Conservation (phyloP, 2,329 filamentous ascomycete genomes). For the Fusarium bulbicola region DNA sequence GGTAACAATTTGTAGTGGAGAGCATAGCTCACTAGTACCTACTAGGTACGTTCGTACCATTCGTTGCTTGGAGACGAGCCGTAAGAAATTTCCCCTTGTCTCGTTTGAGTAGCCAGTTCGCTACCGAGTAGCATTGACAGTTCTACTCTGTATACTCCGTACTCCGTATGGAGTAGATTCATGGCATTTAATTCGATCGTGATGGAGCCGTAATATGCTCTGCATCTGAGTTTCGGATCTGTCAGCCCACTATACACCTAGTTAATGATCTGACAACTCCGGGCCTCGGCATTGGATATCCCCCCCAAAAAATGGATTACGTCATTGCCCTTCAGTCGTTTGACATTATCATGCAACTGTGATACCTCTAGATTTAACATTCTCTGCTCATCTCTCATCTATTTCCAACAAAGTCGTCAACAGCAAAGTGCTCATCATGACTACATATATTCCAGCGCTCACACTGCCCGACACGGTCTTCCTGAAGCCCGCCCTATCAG, state of each 20-base stretch:
- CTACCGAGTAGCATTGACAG: slow-evolving; percentile 5
- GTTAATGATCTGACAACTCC: slow-evolving; percentile 1
- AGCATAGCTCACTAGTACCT: not conserved
- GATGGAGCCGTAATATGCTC: not conserved
- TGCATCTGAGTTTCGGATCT: slow-evolving; percentile 14
- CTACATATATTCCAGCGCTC: slow-evolving; percentile 79
- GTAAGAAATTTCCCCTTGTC: not conserved
- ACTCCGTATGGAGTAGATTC: not conserved
- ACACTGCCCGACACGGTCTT: slow-evolving; percentile 79
- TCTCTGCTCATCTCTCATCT: not conserved
- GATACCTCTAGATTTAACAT: not conserved
- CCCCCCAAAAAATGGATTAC: slow-evolving; percentile 32
- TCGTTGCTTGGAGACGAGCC: slow-evolving; percentile 17
- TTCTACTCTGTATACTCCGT: not conserved
- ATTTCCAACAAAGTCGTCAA: not conserved
- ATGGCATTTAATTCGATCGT: slow-evolving; percentile 17
- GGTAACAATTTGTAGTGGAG: not conserved
- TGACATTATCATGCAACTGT: slow-evolving; percentile 9
- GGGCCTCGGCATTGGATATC: slow-evolving; percentile 4
- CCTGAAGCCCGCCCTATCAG: slow-evolving; percentile 74
- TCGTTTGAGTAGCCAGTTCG: slow-evolving; percentile 29
- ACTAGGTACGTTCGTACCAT: not conserved
- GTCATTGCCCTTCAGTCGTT: slow-evolving; percentile 31
- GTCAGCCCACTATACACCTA: slow-evolving; percentile 28
- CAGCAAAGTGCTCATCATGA: slow-evolving; percentile 64